These are phyloP conservation scores for Yarrowia bubula DNA, from an alignment of 805 yeast species.

Conservation along the genomic window DNA sequence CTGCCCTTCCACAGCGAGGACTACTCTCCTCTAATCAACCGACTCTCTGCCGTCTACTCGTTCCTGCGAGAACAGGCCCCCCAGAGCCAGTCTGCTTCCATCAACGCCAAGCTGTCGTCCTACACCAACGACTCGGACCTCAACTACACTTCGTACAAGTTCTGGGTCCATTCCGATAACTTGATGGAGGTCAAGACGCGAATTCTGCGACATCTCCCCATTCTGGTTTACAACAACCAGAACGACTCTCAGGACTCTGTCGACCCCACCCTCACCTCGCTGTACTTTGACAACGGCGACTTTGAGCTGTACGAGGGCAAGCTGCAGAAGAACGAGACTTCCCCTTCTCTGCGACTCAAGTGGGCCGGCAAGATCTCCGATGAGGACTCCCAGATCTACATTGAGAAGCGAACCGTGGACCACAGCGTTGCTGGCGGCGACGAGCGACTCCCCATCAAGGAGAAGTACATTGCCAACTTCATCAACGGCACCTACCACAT, in stretches of 20 bases:
- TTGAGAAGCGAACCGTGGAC: constrained; percentile 78
- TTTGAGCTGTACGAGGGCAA: constrained; percentile 86
- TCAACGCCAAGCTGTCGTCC: constrained; percentile 40
- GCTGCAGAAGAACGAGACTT: constrained; percentile 62
- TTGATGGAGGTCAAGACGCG: constrained; percentile 97
- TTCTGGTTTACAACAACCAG: constrained; percentile 65
- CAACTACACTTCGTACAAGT: constrained; percentile 62
- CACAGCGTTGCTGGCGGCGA: constrained; percentile 38
- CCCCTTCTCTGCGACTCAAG: constrained; percentile 77
- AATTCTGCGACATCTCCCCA: constrained; percentile 89
- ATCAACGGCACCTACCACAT: constrained; percentile 51
- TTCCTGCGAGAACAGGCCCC: constrained; percentile 73
- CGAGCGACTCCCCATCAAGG: constrained; percentile 67
- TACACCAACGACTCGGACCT: constrained; percentile 39
- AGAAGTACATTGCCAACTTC: constrained; percentile 75
- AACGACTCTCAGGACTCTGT: constrained; percentile 45
- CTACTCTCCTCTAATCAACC: constrained; percentile 84
- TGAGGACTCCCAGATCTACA: constrained; percentile 71
- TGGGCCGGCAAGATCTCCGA: constrained; percentile 79
- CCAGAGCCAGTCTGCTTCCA: constrained; percentile 38
- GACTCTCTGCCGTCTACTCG: constrained; percentile 72
- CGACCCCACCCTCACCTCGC: constrained; percentile 82
- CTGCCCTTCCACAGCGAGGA: constrained; percentile 94
- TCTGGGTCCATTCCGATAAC: constrained; percentile 97
- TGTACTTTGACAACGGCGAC: constrained; percentile 80